phyloP scores from a whole-genome alignment of 2,329 filamentous ascomycete species.

The Aureobasidium sp. region DNA sequence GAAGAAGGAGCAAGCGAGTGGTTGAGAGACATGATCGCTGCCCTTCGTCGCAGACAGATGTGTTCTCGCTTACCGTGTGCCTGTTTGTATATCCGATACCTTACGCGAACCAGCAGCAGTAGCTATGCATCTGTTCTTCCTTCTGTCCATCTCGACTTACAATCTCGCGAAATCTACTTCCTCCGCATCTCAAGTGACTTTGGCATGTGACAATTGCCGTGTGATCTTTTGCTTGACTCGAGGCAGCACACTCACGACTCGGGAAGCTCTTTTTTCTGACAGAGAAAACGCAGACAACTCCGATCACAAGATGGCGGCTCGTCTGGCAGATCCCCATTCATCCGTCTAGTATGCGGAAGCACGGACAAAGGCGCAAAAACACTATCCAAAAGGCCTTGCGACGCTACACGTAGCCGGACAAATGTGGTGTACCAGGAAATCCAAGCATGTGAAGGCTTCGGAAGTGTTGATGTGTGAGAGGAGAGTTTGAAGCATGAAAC shows the following conservation, averaged over 20 bases:
- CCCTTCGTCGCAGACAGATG: not conserved
- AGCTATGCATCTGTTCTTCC: not conserved
- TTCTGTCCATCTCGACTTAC: not conserved
- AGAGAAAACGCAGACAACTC: not conserved
- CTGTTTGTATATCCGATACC: not conserved
- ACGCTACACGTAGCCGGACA: not conserved
- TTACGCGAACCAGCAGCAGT: not conserved
- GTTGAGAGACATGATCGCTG: not conserved
- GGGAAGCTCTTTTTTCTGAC: not conserved
- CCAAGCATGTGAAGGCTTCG: not conserved
- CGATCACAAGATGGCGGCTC: not conserved
- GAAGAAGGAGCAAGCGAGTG: conserved; percentile 57
- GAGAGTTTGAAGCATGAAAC: not conserved
- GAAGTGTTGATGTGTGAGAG: not conserved
- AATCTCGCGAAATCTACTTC: not conserved
- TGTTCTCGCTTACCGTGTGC: not conserved
- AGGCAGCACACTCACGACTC: not conserved
- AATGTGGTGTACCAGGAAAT: not conserved
- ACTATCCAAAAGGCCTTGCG: not conserved
- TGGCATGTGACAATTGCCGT: not conserved
- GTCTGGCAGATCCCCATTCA: not conserved
- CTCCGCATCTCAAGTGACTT: not conserved
- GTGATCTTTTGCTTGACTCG: not conserved
- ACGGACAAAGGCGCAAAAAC: not conserved
- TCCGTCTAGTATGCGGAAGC: not conserved